Evolutionary conservation across 257 asterid genomes (phyloP).

Genomic region (Jasminum sambac): DNA sequence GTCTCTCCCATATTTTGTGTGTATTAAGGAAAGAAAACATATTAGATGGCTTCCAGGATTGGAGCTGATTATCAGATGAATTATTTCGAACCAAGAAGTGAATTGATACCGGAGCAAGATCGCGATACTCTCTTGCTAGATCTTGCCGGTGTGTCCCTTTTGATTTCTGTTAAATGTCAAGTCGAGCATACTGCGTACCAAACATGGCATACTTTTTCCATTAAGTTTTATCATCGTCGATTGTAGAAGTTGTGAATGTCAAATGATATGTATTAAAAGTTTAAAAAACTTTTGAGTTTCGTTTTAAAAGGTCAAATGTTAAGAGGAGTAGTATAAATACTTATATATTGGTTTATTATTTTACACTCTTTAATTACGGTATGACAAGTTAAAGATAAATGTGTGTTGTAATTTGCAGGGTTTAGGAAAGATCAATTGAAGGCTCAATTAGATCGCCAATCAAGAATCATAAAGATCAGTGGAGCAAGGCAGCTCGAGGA

Average conservation of each 20-base stretch:
- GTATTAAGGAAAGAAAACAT: background rate
- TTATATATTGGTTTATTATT: too few species aligned
- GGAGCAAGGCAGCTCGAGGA: slow-evolving; percentile 42
- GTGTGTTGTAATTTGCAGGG: slow-evolving; percentile 35
- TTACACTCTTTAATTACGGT: too few species aligned
- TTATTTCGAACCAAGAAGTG: slow-evolving; percentile 52
- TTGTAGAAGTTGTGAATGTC: background rate
- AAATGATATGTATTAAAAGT: background rate
- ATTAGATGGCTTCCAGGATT: slow-evolving; percentile 32
- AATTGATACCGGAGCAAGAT: slow-evolving; percentile 50
- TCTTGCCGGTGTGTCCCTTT: slow-evolving; percentile 50
- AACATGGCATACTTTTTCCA: background rate
- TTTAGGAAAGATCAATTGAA: slow-evolving; percentile 58
- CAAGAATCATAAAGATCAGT: slow-evolving; percentile 47
- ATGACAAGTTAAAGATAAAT: background rate
- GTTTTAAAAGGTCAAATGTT: too few species aligned
- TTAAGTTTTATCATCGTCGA: background rate
- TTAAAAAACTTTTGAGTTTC: too few species aligned
- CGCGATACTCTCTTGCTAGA: slow-evolving; percentile 51
- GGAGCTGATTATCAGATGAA: slow-evolving; percentile 26
- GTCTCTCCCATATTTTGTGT: background rate
- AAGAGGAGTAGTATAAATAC: too few species aligned
- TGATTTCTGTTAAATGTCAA: background rate
- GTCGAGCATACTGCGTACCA: background rate
- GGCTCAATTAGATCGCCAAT: slow-evolving; percentile 42